Base-by-base conservation (phyloP, 495 filamentous ascomycete species). In the Penicillium coffeae region DNA sequence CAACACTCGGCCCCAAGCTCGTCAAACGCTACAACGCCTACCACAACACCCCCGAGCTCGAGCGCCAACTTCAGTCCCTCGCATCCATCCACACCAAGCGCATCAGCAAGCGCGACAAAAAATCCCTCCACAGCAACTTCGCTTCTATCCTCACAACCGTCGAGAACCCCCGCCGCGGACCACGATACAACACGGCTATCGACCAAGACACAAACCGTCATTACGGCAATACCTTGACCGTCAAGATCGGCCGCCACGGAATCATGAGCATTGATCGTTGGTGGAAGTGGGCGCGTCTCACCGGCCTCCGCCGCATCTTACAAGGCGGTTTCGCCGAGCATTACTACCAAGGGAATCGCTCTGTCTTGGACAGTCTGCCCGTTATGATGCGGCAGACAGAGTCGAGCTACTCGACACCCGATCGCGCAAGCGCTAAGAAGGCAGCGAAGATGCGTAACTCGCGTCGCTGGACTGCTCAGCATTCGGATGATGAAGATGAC, bases 221-320 rank as follows among this genome's bases (percentile, higher is more conserved):
- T 46, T 89, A 88, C 55, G 91, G 91, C 15, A 88, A 84, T 53
- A 79, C 89, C 16, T 72, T 93, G 66, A 87, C 78, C 12, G 79
- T 96, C 30, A 81, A 83, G 48, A 81, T 96, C 27, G 81, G 88
- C 48, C 77, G 80, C 20, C 79, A 81, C 48, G 82, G 85, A 5
- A 74, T 82, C 33, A 82, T 96, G 75, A 77, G 78, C 48, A 90
- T 97, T 45, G 88, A 96, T 58, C 83, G 80, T 33, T 97, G 92
- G 92, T 93, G 88, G 78, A 91, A 95, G 55, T 77, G 92, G 53
- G 76, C 87, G 54, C 78, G 90, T 19, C 66, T 94, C 39, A 81
- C 89, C 48, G 80, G 83, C 35, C 73, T 97, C 27, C 84, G 86
- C 60, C 74, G 84, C n/a, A 63, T 92, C 8, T 68, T 96, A 34